Conservation (phyloP, 192 early-diverging fungal species). For the Linnemannia schmuckeri region DNA sequence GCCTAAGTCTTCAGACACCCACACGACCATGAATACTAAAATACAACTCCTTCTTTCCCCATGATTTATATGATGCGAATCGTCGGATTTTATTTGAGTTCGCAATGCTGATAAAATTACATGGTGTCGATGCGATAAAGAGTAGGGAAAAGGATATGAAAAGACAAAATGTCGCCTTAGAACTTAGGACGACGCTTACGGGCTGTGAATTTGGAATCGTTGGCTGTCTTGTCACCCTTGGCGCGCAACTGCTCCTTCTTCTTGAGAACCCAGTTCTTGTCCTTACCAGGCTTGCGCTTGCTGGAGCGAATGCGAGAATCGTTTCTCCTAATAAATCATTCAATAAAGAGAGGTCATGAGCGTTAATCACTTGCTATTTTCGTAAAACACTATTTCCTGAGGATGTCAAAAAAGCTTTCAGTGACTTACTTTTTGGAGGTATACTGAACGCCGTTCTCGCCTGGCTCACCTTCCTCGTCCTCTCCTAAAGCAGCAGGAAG, state of each 20-base stretch:
- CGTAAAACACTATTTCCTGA: no score
- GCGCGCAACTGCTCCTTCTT: constrained; percentile 90
- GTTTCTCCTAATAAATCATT: constrained; percentile 38
- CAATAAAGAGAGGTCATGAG: background rate
- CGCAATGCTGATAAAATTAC: background rate
- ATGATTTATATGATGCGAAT: constrained; percentile 1
- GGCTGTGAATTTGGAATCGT: constrained; percentile 95
- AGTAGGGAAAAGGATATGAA: background rate
- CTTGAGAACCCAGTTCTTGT: constrained; percentile 89
- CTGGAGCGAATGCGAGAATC: constrained; percentile 51
- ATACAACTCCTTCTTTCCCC: background rate
- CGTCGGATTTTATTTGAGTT: constrained; percentile 15
- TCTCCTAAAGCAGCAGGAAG: constrained; percentile 76
- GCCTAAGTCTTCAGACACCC: background rate
- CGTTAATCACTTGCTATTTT: background rate
- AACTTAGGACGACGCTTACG: constrained; percentile 92
- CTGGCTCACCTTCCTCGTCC: constrained; percentile 65
- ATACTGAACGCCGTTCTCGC: constrained; percentile 58
- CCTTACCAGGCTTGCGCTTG: constrained; percentile 77
- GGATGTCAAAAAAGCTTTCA: background rate
- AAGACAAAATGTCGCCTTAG: constrained; percentile 55
- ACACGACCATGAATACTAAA: background rate
- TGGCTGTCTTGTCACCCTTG: constrained; percentile 80
- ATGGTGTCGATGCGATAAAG: background rate
- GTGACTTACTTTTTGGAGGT: constrained; percentile 52